Evolutionary conservation across 2,329 filamentous ascomycete species (phyloP).

Genomic region (Pseudogymnoascus sp.): DNA sequence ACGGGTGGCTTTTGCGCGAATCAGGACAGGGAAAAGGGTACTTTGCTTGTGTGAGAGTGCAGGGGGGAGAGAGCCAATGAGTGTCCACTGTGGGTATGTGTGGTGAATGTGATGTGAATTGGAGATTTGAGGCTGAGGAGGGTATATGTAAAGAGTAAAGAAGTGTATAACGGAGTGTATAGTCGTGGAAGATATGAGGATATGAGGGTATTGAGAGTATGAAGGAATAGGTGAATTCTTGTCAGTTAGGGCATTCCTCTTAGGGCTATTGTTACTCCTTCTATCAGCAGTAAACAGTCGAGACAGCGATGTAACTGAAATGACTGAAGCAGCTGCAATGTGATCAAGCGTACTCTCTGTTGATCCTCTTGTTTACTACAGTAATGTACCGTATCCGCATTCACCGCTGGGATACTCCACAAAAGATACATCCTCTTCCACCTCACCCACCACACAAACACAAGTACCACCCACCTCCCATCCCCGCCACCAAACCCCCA

Average conservation of each 20-base stretch:
- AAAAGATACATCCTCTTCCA: not conserved
- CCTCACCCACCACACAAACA: not conserved
- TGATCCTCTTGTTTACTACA: too few species aligned
- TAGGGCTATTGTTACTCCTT: not conserved
- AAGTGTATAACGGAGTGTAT: not conserved
- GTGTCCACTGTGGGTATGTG: not conserved
- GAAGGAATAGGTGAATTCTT: not conserved
- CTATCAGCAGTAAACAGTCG: not conserved
- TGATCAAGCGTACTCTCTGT: not conserved
- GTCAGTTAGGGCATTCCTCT: not conserved
- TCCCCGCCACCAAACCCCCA: not conserved
- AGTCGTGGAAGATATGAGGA: not conserved
- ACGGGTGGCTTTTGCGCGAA: not conserved
- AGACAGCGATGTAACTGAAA: not conserved
- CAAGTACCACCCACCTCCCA: not conserved
- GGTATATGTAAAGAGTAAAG: too few species aligned
- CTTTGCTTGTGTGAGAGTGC: not conserved
- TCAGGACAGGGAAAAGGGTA: not conserved
- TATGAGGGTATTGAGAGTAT: not conserved
- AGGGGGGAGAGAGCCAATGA: not conserved
- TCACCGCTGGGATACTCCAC: not conserved
- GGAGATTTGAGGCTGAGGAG: not conserved
- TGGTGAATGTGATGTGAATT: not conserved
- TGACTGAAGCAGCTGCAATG: not conserved
- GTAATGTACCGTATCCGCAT: not conserved